These are phyloP conservation scores for Colletotrichum caudatum DNA, from an alignment of 2,329 filamentous ascomycete species.

Conservation along the genomic window DNA sequence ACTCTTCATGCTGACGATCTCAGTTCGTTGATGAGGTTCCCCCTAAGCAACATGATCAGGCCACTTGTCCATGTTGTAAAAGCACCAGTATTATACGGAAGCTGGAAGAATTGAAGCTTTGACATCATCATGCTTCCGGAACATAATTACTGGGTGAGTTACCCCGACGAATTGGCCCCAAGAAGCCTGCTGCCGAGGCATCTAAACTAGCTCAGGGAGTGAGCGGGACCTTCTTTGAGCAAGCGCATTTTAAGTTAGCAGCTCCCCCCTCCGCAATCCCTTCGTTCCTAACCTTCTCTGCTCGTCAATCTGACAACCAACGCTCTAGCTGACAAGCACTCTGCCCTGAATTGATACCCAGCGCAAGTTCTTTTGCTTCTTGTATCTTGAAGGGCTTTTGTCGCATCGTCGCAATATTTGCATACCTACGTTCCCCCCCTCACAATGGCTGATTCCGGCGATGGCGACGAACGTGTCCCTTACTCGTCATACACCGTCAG, in stretches of 20 bases:
- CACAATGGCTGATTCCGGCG: constrained; percentile 42
- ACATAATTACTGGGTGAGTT: constrained; percentile 3
- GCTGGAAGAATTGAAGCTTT: background rate
- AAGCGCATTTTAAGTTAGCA: background rate
- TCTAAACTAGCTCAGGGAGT: background rate
- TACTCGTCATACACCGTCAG: constrained; percentile 60
- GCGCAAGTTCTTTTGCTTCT: background rate
- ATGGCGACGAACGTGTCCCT: constrained; percentile 39
- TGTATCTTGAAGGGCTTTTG: background rate
- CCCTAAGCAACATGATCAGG: background rate
- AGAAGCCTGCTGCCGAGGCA: constrained; percentile 28
- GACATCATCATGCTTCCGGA: background rate
- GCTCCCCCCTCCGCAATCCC: background rate
- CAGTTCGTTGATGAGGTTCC: background rate
- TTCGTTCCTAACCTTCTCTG: background rate
- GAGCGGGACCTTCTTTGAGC: background rate
- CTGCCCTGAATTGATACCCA: background rate
- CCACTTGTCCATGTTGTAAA: background rate
- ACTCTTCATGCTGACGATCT: background rate
- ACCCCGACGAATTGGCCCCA: background rate
- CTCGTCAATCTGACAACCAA: too few species aligned
- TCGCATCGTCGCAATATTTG: background rate
- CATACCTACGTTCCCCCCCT: background rate
- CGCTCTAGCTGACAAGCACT: background rate
- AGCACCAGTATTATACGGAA: background rate